These are phyloP conservation scores for Aspergillus persii DNA, from an alignment of 2,329 filamentous ascomycete species.

Conservation along the genomic window DNA sequence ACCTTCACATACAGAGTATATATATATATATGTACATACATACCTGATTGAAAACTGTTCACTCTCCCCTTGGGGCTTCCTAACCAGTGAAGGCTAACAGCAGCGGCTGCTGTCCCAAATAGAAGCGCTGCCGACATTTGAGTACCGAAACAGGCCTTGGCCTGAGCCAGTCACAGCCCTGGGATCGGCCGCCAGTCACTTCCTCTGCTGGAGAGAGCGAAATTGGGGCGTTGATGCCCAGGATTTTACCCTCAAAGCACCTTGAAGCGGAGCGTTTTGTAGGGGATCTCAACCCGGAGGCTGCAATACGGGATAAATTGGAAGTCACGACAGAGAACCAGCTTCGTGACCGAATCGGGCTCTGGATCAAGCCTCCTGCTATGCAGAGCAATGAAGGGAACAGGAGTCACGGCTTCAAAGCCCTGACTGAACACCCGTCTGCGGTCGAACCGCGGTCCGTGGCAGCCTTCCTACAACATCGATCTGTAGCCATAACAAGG, in stretches of 20 bases:
- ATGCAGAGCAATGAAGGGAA: conserved; percentile 9
- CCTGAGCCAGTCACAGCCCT: neutral
- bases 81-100: neutral
- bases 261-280: conserved; percentile 35
- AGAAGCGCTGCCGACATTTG: conserved; percentile 36
- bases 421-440: neutral
- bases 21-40: neutral
- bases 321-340: conserved; percentile 23
- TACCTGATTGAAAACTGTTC: neutral
- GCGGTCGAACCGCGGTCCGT: conserved; percentile 7
- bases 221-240: neutral
- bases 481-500: conserved; percentile 24
- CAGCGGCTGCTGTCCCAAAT: neutral
- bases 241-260: conserved; percentile 9
- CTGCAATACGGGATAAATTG: conserved; percentile 35
- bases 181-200: neutral
- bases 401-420: neutral
- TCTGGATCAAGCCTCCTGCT: conserved; percentile 31
- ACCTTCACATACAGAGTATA: neutral
- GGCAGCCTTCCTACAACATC: conserved; percentile 22
- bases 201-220: neutral
- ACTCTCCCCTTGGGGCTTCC: no score
- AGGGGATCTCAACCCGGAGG: conserved; percentile 42
- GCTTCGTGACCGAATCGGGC: conserved; percentile 30
- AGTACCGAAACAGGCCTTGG: conserved; percentile 5